Evolutionary conservation across 139 green algal genomes (phyloP), one percentile per base, ranked within the genome.

Genomic region (Tetraselmis striata): DNA sequence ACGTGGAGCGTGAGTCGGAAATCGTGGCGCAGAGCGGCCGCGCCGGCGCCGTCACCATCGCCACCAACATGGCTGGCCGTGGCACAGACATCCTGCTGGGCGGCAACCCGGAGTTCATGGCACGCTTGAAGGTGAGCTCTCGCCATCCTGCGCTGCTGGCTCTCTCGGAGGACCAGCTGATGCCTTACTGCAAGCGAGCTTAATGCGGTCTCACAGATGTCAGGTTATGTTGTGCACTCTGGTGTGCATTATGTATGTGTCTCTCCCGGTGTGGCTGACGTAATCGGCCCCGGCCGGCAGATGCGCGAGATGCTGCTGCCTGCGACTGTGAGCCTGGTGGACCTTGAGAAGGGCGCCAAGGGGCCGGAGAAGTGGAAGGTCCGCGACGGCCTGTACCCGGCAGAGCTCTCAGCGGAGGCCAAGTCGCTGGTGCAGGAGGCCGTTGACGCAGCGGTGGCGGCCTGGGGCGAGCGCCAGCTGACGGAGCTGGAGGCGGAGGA

Each of bases 31-130:
- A 98, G 87, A 87, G 81, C 29, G 95, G 95, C 0, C 92, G 95
- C 27, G 89, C 82, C 76, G 90, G 92, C 31, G 90, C 92, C 0
- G 96, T 99, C 1, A 99, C 96, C 30, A 98, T 99, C 31, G 94
- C 96, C 67, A 99, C 96, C 82, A 99, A 98, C 94, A 99, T 99
- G 97, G 96, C 97, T 18, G 97, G 96, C 1, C 88, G 97, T 30
- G 97, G 97, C 77, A 99, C 97, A 0, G 96, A 99, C 87, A 99
- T 99, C 87, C 86, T 99, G 79, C 90, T 99, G 77, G 97, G 96
- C 0, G 97, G 97, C 77, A 98, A 98, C 83, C 81, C 96, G 11
- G 88, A 92, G 80, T 96, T 94, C 87, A 96, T 96, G 93, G 93
- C 95, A 1, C 86, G 93, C 26, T 88, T 99, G 26, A 98, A 98